A percentile compares a stretch with the other conserved stretches of the same genome.
Evolutionary conservation across 1,284 basidiomycete genomes (phyloP).

Genomic region (Mrakiaceae sp.): DNA sequence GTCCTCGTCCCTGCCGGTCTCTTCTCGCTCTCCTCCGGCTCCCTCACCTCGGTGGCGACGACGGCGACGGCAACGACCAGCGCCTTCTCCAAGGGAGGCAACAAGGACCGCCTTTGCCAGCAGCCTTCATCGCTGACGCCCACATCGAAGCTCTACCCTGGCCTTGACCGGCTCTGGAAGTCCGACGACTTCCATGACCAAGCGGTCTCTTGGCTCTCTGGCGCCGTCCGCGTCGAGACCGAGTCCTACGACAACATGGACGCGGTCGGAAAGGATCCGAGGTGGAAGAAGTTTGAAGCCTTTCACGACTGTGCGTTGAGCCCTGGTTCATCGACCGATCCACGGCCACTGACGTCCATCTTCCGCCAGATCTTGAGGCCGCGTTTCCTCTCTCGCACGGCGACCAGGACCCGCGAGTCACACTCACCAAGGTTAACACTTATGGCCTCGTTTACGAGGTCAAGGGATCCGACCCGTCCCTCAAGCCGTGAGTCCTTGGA

Average conservation of each 20-base stretch:
- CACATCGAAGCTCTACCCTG: neutral
- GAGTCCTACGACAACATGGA: constrained; percentile 32
- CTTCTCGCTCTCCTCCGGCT: too few relatives aligned
- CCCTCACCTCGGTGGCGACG: too few relatives aligned
- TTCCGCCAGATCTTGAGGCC: constrained; percentile 24
- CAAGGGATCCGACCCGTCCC: constrained; percentile 43
- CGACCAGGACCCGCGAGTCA: constrained; percentile 29
- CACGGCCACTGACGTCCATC: too few relatives aligned
- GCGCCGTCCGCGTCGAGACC: neutral
- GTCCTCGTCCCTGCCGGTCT: too few relatives aligned
- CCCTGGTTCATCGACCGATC: too few relatives aligned
- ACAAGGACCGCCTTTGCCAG: too few relatives aligned
- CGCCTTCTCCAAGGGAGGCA: too few relatives aligned
- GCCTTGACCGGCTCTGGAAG: too few relatives aligned
- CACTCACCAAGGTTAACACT: constrained; percentile 48
- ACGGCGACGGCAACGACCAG: too few relatives aligned
- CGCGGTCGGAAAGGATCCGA: constrained; percentile 30
- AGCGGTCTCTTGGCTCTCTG: neutral
- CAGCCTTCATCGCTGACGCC: too few relatives aligned
- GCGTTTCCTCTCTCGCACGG: constrained; percentile 32
- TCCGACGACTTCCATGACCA: neutral
- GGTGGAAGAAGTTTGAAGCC: constrained; percentile 33
- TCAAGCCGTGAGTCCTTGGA: constrained; percentile 41
- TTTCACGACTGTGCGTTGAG: constrained; percentile 26
- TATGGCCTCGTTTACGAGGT: constrained; percentile 55